These are phyloP conservation scores for Stephania japonica DNA, from an alignment of 164 flowering plant species.

Conservation along the genomic window DNA sequence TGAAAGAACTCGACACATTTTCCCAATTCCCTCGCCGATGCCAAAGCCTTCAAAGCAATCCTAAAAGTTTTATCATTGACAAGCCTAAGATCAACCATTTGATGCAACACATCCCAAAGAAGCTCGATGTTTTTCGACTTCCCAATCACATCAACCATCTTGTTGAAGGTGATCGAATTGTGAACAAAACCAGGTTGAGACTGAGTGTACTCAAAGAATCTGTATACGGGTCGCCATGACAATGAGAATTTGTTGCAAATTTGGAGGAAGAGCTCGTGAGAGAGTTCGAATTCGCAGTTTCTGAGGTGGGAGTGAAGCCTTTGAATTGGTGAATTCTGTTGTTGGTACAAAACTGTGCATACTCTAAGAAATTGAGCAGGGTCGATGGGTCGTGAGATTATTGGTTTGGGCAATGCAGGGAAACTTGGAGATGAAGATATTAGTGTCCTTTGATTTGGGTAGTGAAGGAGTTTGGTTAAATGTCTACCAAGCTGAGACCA, in stretches of 20 bases:
- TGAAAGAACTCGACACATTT: slow-evolving; percentile 80
- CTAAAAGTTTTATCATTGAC: slow-evolving; percentile 50
- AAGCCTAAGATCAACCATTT: slow-evolving; percentile 36
- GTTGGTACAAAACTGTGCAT: slow-evolving; percentile 78
- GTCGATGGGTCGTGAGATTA: slow-evolving; percentile 26
- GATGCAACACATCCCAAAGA: slow-evolving; percentile 49
- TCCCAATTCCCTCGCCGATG: slow-evolving; percentile 68
- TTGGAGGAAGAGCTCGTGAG: slow-evolving; percentile 83
- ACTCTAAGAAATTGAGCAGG: slow-evolving; percentile 51
- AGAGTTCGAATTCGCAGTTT: slow-evolving; percentile 31
- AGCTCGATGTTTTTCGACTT: slow-evolving; percentile 60
- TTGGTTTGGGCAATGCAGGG: slow-evolving; percentile 7
- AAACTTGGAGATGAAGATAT: not conserved
- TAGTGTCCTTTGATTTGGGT: not conserved
- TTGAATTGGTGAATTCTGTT: slow-evolving; percentile 43
- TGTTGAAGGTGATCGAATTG: slow-evolving; percentile 63
- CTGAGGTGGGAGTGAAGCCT: slow-evolving; percentile 45
- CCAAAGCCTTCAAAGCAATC: slow-evolving; percentile 52
- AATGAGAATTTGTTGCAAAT: slow-evolving; percentile 76
- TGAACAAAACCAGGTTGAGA: slow-evolving; percentile 41
- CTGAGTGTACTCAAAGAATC: slow-evolving; percentile 48
- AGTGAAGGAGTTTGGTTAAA: not conserved
- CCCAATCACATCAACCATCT: slow-evolving; percentile 56
- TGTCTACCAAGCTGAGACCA: not conserved
- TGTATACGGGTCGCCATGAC: slow-evolving; percentile 77